Base-by-base conservation (phyloP, 2,329 filamentous ascomycete species). In the Microdochium bolleyi region DNA sequence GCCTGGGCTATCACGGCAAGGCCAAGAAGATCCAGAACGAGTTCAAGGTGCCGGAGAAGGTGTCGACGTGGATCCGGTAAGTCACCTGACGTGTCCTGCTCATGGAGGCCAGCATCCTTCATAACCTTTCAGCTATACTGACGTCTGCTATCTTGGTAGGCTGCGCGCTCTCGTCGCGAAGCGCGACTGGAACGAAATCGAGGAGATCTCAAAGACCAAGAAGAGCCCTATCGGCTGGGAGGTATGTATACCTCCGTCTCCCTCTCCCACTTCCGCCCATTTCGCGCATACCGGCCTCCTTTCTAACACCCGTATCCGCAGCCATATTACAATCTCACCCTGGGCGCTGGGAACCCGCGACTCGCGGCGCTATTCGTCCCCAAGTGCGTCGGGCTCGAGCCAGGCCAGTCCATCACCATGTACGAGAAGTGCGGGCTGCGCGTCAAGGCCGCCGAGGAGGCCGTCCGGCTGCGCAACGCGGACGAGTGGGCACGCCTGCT, bases 151-250 rank as follows among this genome's bases (percentile, higher is more conserved):
- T 44, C 7, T 11, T 24, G 64, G 82, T 54, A 86, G 90, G 56
- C 77, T 99, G 25, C 84, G 92, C 61, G 94, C 92, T 0, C 79
- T 97, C 50, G 90, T 99, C 2, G 88, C 89, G 16, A 90, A 91
- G 66, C 81, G 94, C 52, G 89, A 96, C 64, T 99, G 92, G 91
- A 84, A 82, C 51, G 92, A 96, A 67, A 80, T 99, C 54, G 92
- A 97, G 67, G 92, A 96, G 60, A 81, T 90, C 60, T 81, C 83
- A 34, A 88, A 85, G 64, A 80, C 78, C 63, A 82, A 88, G 64
- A 95, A 92, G 69, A 94, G 88, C 54, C 89, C 92, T 0, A 97
- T 99, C 65, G 92, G 92, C 11, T 99, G 94, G 94, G 90, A 95
- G 81, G 88, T 90, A 70, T 76, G 83, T 73, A 44, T 48, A 34